A percentile compares a stretch with the other conserved stretches of the same genome.
phyloP scores from a whole-genome alignment of 768 basidiomycete species.

The Tricholoma matsutake region DNA sequence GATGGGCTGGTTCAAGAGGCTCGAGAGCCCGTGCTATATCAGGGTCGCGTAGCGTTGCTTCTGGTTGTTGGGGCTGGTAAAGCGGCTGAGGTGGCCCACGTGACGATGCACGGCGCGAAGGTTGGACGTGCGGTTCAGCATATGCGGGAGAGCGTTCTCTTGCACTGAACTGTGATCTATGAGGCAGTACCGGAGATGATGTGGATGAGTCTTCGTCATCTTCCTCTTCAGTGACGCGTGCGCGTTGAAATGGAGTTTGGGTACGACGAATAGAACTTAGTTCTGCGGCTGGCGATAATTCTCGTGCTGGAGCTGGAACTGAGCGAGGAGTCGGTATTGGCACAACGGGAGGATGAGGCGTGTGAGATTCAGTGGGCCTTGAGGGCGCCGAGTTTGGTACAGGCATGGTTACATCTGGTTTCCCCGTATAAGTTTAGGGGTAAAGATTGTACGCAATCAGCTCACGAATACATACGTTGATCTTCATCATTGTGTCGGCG shows the following conservation, averaged over 20 bases:
- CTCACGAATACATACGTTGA: not conserved
- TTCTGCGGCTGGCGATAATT: not conserved
- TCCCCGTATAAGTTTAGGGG: not conserved
- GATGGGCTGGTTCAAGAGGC: not conserved
- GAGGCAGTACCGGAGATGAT: not conserved
- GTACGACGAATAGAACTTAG: not conserved
- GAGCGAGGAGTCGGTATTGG: not conserved
- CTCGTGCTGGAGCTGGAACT: not conserved
- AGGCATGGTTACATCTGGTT: not conserved
- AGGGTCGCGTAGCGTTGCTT: not conserved
- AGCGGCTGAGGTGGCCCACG: not conserved
- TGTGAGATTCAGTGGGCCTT: not conserved
- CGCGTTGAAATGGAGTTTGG: constrained; percentile 4
- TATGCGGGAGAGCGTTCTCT: not conserved
- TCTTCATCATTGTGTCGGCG: not conserved
- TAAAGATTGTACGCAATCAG: not conserved
- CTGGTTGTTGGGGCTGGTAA: not conserved
- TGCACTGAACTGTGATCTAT: not conserved
- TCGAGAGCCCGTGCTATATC: not conserved
- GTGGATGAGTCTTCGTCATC: not conserved
- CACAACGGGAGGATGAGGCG: not conserved
- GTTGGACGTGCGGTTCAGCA: not conserved
- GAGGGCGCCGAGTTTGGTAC: not conserved
- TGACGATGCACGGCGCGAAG: not conserved
- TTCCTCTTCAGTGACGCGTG: constrained; percentile 1